Conservation (phyloP, 2,329 filamentous ascomycete species). For the Neofusicoccum laricinum region DNA sequence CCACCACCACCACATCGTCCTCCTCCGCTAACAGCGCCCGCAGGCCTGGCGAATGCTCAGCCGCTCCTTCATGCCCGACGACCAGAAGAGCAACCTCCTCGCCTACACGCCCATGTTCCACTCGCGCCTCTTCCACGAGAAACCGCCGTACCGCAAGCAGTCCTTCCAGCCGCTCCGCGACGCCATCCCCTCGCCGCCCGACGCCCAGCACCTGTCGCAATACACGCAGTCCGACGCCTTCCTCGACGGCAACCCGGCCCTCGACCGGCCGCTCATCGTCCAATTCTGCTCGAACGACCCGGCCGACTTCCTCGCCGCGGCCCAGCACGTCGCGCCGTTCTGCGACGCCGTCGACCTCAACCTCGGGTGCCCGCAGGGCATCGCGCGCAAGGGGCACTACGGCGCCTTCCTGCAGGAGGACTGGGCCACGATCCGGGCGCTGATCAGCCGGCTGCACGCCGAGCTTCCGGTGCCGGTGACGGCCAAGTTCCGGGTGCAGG, state of each 20-base stretch:
- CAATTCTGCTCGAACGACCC: constrained; percentile 95
- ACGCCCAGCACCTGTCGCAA: constrained; percentile 34
- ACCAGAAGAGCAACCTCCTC: constrained; percentile 58
- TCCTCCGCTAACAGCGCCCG: constrained; percentile 9
- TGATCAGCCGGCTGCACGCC: constrained; percentile 79
- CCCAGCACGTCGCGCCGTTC: constrained; percentile 73
- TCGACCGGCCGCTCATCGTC: constrained; percentile 88
- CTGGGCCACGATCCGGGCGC: constrained; percentile 73
- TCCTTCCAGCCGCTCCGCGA: constrained; percentile 71
- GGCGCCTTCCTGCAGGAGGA: constrained; percentile 95
- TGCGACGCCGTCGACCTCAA: constrained; percentile 97
- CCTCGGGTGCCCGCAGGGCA: constrained; percentile 92
- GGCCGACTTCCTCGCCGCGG: constrained; percentile 74
- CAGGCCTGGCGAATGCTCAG: constrained; percentile 96
- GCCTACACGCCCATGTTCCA: constrained; percentile 97
- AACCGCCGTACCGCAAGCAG: constrained; percentile 69
- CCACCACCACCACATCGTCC: constrained; percentile 13
- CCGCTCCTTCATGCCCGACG: constrained; percentile 77
- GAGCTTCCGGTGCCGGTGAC: constrained; percentile 82
- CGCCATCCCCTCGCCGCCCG: constrained; percentile 32
- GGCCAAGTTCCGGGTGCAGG: constrained; percentile 88
- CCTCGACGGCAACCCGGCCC: constrained; percentile 80
- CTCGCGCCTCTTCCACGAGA: constrained; percentile 80
- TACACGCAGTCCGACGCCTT: constrained; percentile 27
- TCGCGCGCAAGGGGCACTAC: constrained; percentile 86